phyloP scores from a whole-genome alignment of 768 basidiomycete species.

The Tulasnella sp. region DNA sequence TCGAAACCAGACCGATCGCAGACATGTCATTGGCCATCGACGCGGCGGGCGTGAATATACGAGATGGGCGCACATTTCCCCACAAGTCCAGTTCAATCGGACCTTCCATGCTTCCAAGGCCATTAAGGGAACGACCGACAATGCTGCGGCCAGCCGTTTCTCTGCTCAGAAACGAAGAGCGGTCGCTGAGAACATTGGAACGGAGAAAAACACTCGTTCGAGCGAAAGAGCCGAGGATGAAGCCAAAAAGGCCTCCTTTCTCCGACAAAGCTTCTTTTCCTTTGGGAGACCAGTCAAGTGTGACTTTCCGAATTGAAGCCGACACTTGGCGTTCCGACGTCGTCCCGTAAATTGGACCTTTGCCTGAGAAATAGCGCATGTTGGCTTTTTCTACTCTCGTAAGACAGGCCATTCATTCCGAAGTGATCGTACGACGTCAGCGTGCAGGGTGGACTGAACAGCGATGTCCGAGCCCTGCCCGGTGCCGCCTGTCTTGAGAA shows the following conservation, averaged over 20 bases:
- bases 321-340: neutral
- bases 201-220: neutral
- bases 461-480: neutral
- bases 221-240: slow-evolving; percentile 1
- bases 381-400: neutral
- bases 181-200: neutral
- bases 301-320: neutral
- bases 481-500: neutral
- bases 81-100: neutral
- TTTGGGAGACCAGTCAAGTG: neutral
- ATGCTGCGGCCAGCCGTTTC: neutral
- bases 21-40: neutral
- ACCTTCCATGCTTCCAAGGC: neutral
- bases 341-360: neutral
- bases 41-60: neutral
- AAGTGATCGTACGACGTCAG: neutral
- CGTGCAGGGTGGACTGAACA: neutral
- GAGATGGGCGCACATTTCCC: neutral
- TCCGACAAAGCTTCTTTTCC: slow-evolving; percentile 6
- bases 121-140: neutral
- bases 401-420: neutral
- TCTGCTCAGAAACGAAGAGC: neutral
- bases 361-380: neutral
- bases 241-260: slow-evolving; percentile 6
- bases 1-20: neutral